Conservation (phyloP, 176 grass and related monocot species). For the Miscanthus lutarioriparius region DNA sequence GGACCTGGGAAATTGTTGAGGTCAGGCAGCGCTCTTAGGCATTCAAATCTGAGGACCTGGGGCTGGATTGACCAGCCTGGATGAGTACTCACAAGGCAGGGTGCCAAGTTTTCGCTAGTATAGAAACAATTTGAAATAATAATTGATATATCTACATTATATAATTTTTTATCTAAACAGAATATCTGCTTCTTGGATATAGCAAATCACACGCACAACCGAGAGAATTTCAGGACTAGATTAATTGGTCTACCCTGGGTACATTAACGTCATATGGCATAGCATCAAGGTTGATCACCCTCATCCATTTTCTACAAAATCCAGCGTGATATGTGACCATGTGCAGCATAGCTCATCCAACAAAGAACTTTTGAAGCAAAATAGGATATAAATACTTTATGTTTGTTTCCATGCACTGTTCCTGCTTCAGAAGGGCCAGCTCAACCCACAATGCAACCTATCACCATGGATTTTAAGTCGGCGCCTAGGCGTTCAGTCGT, state of each 20-base stretch:
- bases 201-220: background rate
- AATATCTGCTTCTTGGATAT: background rate
- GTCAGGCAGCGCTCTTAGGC: background rate
- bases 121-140: background rate
- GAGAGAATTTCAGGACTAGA: background rate
- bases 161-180: background rate
- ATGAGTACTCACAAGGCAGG: background rate
- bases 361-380: background rate
- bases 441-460: background rate
- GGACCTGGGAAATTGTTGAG: background rate
- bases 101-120: background rate
- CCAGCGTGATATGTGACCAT: background rate
- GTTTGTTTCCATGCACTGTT: background rate
- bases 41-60: background rate
- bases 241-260: background rate
- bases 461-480: too few relatives aligned
- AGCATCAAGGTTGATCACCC: background rate
- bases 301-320: background rate
- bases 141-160: background rate
- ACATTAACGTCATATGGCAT: background rate
- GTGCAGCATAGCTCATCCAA: background rate
- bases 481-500: too few relatives aligned
- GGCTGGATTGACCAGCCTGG: background rate
- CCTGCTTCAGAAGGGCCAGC: background rate
- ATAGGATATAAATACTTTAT: background rate